These are phyloP conservation scores for Emmonsiellopsis sp. DNA, from an alignment of 2,329 filamentous ascomycete genomes.

Conservation along the genomic window DNA sequence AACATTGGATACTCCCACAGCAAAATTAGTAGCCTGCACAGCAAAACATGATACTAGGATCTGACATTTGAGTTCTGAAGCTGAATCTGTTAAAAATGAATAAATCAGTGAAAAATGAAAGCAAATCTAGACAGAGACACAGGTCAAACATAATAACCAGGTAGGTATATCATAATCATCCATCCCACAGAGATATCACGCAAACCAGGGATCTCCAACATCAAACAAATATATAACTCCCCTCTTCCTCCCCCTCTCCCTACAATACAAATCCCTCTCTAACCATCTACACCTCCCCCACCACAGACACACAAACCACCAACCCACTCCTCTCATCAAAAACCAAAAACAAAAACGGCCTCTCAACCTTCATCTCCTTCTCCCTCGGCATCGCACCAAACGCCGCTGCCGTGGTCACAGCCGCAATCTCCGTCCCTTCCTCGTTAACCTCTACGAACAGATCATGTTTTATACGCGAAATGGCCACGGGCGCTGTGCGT, in stretches of 20 bases:
- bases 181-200: no score
- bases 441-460: conserved; percentile 7
- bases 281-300: neutral
- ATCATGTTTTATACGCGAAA: conserved; percentile 1
- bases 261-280: neutral
- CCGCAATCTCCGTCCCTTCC: conserved; percentile 6
- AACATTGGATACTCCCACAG: no score
- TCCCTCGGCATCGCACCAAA: neutral
- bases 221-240: neutral
- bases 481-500: neutral
- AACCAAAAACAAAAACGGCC: conserved; percentile 6
- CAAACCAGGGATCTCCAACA: no score
- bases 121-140: no score
- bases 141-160: no score
- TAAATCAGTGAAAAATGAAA: no score
- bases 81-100: no score
- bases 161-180: no score
- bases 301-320: neutral
- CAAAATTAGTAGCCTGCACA: no score
- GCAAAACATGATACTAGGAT: no score
- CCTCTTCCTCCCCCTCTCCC: neutral
- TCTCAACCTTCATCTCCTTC: conserved; percentile 3
- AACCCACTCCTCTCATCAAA: conserved; percentile 1
- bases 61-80: no score
- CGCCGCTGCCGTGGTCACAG: neutral